phyloP scores from a whole-genome alignment of 176 grass and related monocot genomes.

The Juncus inflexus region DNA sequence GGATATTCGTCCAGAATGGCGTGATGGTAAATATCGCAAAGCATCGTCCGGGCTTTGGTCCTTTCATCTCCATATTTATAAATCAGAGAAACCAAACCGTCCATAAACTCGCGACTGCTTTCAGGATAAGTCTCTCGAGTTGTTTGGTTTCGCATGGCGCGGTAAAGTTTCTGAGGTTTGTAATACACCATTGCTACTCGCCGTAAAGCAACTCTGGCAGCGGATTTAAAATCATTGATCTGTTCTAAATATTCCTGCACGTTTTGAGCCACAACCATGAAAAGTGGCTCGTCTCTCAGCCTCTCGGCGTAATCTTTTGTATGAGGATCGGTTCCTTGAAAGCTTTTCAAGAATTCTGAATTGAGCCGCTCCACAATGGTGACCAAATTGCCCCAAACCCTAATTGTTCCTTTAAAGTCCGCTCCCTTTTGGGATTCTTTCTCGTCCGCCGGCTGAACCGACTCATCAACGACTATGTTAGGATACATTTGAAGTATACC shows the following conservation, averaged over 20 bases:
- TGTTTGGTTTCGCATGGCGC: conserved; percentile 62
- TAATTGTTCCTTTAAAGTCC: conserved; percentile 56
- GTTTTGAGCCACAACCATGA: conserved; percentile 72
- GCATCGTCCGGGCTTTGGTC: conserved; percentile 76
- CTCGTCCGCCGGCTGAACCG: conserved; percentile 60
- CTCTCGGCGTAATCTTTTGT: conserved; percentile 82
- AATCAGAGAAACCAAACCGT: conserved; percentile 64
- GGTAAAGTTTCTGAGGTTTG: conserved; percentile 79
- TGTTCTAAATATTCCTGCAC: too few species aligned
- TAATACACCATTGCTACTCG: conserved; percentile 75
- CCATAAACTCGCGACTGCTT: conserved; percentile 55
- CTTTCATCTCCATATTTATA: conserved; percentile 79
- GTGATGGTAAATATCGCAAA: conserved; percentile 87
- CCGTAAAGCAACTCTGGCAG: conserved; percentile 62
- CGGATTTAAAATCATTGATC: conserved; percentile 55
- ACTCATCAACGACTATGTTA: conserved; percentile 67
- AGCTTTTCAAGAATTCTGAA: conserved; percentile 71
- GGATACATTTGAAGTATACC: conserved; percentile 75
- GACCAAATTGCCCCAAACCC: conserved; percentile 62
- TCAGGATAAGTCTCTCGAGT: conserved; percentile 47
- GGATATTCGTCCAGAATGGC: conserved; percentile 71
- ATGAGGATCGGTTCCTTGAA: conserved; percentile 61
- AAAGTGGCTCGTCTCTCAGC: conserved; percentile 73
- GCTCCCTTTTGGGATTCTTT: conserved; percentile 70
- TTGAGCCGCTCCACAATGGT: conserved; percentile 68